Percentiles rank a stretch among this genome's conserved stretches.
Conservation (phyloP, 2,329 filamentous ascomycete genomes). For the Pseudocercospora eumusae region DNA sequence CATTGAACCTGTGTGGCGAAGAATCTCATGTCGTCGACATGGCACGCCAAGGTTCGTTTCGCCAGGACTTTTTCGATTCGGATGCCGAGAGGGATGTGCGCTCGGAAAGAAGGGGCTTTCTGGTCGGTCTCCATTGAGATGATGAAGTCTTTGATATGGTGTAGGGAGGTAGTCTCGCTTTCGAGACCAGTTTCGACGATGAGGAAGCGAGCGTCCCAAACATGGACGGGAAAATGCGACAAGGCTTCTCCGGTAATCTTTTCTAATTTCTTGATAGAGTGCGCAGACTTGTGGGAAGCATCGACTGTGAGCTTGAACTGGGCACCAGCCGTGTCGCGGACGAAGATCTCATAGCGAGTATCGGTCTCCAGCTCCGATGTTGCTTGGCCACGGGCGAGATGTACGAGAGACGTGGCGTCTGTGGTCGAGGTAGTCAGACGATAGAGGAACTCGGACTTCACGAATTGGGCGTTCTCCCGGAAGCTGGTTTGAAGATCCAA, state of each 20-base stretch:
- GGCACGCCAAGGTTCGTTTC: conserved; percentile 19
- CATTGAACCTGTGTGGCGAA: conserved; percentile 20
- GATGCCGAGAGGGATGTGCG: conserved; percentile 1
- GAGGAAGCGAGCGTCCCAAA: conserved; percentile 26
- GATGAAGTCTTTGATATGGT: conserved; percentile 25
- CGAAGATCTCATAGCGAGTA: conserved; percentile 16
- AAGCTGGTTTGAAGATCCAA: conserved; percentile 18
- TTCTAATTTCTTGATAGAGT: conserved; percentile 20
- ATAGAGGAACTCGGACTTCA: conserved; percentile 21
- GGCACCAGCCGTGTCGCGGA: conserved; percentile 17
- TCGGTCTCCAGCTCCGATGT: conserved; percentile 4
- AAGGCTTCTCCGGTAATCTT: conserved; percentile 16
- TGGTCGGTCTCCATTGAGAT: conserved; percentile 21
- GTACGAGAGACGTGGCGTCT: conserved; percentile 17
- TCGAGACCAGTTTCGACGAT: conserved; percentile 18
- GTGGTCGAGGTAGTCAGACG: conserved; percentile 20
- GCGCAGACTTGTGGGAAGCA: conserved; percentile 6
- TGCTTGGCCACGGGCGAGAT: background rate
- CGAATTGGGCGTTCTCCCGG: conserved; percentile 1
- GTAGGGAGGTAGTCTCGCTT: conserved; percentile 4
- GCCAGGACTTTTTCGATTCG: conserved; percentile 19
- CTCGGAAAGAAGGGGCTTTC: conserved; percentile 20
- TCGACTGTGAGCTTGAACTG: conserved; percentile 19
- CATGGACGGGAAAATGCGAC: conserved; percentile 23
- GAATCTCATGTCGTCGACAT: conserved; percentile 15